A percentile compares a stretch with the other conserved stretches of the same genome.
These are phyloP conservation scores for Ustilago xerochloae DNA, from an alignment of 1,284 basidiomycete species.

Conservation along the genomic window DNA sequence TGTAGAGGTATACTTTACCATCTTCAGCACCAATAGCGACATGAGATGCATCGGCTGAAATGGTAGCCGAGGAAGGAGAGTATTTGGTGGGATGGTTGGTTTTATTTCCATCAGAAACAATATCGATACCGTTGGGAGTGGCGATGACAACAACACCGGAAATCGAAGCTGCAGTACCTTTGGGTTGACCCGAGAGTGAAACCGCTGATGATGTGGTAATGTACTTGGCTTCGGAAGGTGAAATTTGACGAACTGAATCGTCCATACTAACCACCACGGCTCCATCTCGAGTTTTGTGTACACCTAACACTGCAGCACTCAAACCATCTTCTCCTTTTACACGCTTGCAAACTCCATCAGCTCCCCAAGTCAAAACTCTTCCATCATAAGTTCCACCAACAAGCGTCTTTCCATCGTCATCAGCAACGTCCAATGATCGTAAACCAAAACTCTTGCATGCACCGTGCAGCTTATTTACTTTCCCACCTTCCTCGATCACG, in stretches of 20 bases:
- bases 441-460: conserved; percentile 47
- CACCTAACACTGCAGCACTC: conserved; percentile 77
- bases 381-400: conserved; percentile 78
- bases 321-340: conserved; percentile 77
- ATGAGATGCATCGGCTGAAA: conserved; percentile 69
- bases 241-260: conserved; percentile 47
- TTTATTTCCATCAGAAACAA: conserved; percentile 53
- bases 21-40: conserved; percentile 79
- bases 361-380: conserved; percentile 76
- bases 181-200: conserved; percentile 77
- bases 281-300: conserved; percentile 68
- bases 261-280: conserved; percentile 50
- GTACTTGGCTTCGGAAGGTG: conserved; percentile 16
- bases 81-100: conserved; percentile 35
- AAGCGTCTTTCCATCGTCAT: conserved; percentile 29
- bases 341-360: conserved; percentile 60
- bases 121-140: conserved; percentile 77
- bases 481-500: conserved; percentile 69
- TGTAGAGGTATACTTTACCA: conserved; percentile 57
- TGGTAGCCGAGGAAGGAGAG: conserved; percentile 70
- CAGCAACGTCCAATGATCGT: conserved; percentile 33
- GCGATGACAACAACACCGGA: conserved; percentile 75
- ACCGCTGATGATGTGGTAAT: conserved; percentile 25
- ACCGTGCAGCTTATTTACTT: conserved; percentile 42
- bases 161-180: conserved; percentile 58